Conservation (phyloP, 805 yeast species). For the Lachancea cidri region DNA sequence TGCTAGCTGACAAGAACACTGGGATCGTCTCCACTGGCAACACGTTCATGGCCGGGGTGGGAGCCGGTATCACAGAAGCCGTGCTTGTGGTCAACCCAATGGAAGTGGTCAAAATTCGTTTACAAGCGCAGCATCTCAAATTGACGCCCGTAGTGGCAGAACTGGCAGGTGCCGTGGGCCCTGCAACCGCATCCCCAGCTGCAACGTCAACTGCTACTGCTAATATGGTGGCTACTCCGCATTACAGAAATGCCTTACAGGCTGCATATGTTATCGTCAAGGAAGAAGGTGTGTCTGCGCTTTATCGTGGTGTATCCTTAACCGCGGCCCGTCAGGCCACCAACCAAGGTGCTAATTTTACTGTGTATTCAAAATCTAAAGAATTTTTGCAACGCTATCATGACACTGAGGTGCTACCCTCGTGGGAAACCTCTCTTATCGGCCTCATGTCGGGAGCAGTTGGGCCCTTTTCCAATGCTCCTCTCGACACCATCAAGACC, state of each 20-base stretch:
- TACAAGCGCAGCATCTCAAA: constrained; percentile 84
- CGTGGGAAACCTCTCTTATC: constrained; percentile 89
- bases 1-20: constrained; percentile 54
- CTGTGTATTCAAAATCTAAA: constrained; percentile 84
- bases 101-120: constrained; percentile 94
- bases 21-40: constrained; percentile 65
- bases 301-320: constrained; percentile 90
- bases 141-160: constrained; percentile 7
- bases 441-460: constrained; percentile 94
- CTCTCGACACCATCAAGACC: constrained; percentile 94
- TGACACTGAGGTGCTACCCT: constrained; percentile 57
- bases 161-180: constrained; percentile 9
- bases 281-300: constrained; percentile 86
- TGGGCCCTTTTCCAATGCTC: constrained; percentile 97
- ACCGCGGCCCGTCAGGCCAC: constrained; percentile 98
- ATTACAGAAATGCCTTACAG: constrained; percentile 90
- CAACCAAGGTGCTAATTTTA: constrained; percentile 97
- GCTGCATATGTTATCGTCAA: constrained; percentile 75
- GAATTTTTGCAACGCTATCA: constrained; percentile 62
- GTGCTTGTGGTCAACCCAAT: constrained; percentile 92
- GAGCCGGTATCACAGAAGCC: constrained; percentile 97
- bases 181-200: constrained; percentile 3
- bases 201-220: constrained; percentile 8
- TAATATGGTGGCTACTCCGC: constrained; percentile 45
- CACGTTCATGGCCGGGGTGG: constrained; percentile 88